Conservation (phyloP, 441 rosid genomes). For the Arabidopsis lyrata region DNA sequence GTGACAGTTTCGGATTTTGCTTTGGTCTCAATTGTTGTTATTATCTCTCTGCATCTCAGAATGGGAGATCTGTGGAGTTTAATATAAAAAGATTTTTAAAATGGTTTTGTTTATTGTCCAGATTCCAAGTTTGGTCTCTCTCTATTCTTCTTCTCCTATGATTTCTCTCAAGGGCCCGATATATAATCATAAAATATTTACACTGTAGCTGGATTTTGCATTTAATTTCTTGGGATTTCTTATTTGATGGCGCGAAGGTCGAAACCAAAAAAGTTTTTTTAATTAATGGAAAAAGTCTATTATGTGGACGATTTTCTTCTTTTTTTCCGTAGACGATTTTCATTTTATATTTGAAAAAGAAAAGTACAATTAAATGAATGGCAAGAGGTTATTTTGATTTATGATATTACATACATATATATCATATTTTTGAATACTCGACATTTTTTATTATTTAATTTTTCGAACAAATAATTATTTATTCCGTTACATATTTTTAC, state of each 20-base stretch:
- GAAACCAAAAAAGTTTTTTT: neutral
- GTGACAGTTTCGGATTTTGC: slow-evolving; percentile 35
- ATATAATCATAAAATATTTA: slow-evolving; percentile 32
- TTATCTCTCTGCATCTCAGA: slow-evolving; percentile 29
- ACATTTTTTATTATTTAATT: too few species aligned
- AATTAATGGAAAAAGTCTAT: neutral
- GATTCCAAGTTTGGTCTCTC: slow-evolving; percentile 24
- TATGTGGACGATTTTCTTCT: neutral
- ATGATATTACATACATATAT: too few species aligned
- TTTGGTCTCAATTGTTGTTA: slow-evolving; percentile 24
- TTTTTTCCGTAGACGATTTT: neutral
- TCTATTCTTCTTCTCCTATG: neutral
- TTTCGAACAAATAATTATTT: too few species aligned
- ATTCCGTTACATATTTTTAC: too few species aligned
- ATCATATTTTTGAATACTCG: too few species aligned
- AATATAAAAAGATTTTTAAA: neutral
- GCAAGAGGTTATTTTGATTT: neutral
- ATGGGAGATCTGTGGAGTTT: slow-evolving; percentile 37
- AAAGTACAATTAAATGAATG: neutral
- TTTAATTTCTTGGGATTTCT: slow-evolving; percentile 33
- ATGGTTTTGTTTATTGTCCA: slow-evolving; percentile 28
- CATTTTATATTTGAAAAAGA: neutral
- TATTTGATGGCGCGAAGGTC: slow-evolving; percentile 16
- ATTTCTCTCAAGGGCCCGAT: slow-evolving; percentile 4
- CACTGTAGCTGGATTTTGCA: slow-evolving; percentile 31